Base-by-base conservation (phyloP, 306 rosid species). In the Quercus bicolor region DNA sequence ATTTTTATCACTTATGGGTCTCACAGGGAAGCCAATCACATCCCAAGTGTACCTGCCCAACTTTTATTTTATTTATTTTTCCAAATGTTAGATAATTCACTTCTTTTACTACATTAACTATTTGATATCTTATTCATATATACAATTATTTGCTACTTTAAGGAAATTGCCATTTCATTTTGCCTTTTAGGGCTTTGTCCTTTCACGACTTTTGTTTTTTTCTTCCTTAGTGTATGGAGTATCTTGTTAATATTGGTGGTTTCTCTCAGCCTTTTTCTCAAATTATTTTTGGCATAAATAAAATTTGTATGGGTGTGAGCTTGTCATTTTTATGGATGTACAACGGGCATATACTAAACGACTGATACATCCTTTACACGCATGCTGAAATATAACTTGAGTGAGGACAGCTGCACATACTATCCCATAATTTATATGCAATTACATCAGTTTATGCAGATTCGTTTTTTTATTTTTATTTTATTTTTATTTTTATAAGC, bases 61-160 rank as follows among this genome's bases (percentile, higher is more conserved):
- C 12, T 40, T 40, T 40, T 8, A 3, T 48, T 48, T 48, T 48
- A 48, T 12, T 48, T 48, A 11, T 48, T 48, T 48, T 40, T 40
- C 10, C 53, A 48, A 48, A 48, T 48, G 16, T 48, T 48, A 48
- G 16, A 16, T 48, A 48, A 48, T 48, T 10, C 53, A 48, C 53
- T 48, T 10, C 14, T 48, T 48, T 48, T 48, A 48, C 53, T 12
- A 11, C 16, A 48, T 12, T 48, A 48, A 48, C 53, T 3, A 48
- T 48, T 2, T 48, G 53, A 48, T 48, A 48, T 48, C 54, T 61
- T 28, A 31, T 73, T 81, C 76, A 66, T 72, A 72, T 74, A 55
- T 72, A 33, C 16, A 60, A 21, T 59, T 84, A 60, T 6, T 80
- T 68, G 73, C 64, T 76, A 75, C 59, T 13, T 19, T 26, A 77